Base-by-base conservation (phyloP, 23 red algal species). In the Agarophyton chilense region DNA sequence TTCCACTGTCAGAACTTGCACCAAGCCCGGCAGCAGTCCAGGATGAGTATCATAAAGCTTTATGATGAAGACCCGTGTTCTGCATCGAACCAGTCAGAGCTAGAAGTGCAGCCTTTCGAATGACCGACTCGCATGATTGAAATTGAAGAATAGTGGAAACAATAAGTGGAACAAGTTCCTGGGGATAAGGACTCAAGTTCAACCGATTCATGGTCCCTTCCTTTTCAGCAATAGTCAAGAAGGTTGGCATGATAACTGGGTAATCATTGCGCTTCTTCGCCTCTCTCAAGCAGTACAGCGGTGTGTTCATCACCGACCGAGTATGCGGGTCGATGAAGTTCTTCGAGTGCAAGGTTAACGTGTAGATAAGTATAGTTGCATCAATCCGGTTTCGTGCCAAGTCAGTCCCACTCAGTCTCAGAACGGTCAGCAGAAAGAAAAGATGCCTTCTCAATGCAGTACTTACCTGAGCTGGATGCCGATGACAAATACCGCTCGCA, bases 261-360 rank as follows among this genome's bases (percentile, higher is more conserved):
- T 83, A 63, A 32, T 93, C 97, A 47, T 66, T 77, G 7, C 49
- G 50, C 17, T 77, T 79, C 55, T 81, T 77, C 10, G 73, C 88
- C 24, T 95, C 78, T 79, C 82, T 32, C 21, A 96, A 57, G 31
- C 93, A 68, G 0, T 57, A 29, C 9, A 95, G 55, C 52, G 96
- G 74, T 19, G 89, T 80, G 25, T 50, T 56, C 70, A 94, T 82
- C 18, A 95, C 79, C 8, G 90, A 32, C 33, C 46, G 44, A 3
- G 89, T 92, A 78, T 99, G 96, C 0, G 93, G 93, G 24, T 75
- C 58, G 25, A 94, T 80, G 18, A 99, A 73, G 21, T 79, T 63
- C 13, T 93, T 88, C 22, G 93, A 90, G 33, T 96, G 51, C 24
- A 72, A 77, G 22, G 95, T 84, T 44, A 99, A 72, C 4, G 88